Evolutionary conservation across 768 basidiomycete species (phyloP).

Genomic region (Pleurotus cornucopiae): DNA sequence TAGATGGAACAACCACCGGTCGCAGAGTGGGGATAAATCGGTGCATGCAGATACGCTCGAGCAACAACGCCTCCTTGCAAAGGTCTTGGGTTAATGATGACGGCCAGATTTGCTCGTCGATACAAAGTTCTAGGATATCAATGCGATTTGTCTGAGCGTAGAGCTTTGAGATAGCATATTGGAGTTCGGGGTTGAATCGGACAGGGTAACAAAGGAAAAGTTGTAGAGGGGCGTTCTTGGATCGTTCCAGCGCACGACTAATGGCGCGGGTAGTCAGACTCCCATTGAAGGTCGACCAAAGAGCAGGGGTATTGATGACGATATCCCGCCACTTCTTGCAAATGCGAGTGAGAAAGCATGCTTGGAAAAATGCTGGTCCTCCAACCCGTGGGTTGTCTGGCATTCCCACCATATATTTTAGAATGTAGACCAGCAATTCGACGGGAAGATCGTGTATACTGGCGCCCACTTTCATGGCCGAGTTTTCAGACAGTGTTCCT

Average conservation of each 20-base stretch:
- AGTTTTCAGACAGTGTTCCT: too few species aligned
- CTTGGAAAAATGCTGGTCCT: neutral
- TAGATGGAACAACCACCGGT: neutral
- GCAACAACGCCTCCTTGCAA: neutral
- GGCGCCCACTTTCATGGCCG: too few species aligned
- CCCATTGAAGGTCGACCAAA: neutral
- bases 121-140: too few species aligned
- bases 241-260: neutral
- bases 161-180: too few species aligned
- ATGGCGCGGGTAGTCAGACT: neutral
- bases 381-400: neutral
- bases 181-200: too few species aligned
- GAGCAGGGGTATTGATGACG: neutral
- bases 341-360: neutral
- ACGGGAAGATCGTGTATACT: neutral
- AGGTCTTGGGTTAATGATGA: neutral
- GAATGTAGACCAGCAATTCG: neutral
- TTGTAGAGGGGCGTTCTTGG: neutral
- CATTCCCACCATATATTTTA: neutral
- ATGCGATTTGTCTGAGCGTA: too few species aligned
- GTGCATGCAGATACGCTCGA: neutral
- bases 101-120: too few species aligned
- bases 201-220: too few species aligned
- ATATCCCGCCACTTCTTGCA: constrained; percentile 1
- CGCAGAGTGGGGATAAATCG: neutral